phyloP scores from a whole-genome alignment of 192 early-diverging fungal species.

The Globomyces pollinis-pini region DNA sequence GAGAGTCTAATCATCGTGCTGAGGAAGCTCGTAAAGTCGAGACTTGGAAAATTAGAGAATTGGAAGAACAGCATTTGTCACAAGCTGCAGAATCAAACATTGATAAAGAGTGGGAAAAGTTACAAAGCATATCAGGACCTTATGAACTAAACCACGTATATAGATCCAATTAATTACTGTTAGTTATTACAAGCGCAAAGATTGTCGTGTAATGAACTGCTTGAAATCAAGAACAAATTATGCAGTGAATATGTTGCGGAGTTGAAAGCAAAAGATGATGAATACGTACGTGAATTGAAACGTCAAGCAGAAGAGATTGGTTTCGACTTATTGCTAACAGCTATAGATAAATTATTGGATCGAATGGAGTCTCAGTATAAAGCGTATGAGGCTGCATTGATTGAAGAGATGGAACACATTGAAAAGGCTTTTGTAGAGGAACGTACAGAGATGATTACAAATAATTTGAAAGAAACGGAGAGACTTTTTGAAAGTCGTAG shows the following conservation, averaged over 20 bases:
- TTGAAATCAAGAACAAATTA: slow-evolving; percentile 41
- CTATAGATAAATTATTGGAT: slow-evolving; percentile 46
- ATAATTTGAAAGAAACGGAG: slow-evolving; percentile 39
- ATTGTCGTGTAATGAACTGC: slow-evolving; percentile 32
- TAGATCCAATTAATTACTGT: slow-evolving; percentile 26
- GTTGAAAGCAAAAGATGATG: slow-evolving; percentile 50
- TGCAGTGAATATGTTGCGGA: slow-evolving; percentile 44
- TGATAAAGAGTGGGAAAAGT: slow-evolving; percentile 28
- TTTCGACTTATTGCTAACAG: no score
- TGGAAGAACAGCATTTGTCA: slow-evolving; percentile 24
- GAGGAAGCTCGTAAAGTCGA: slow-evolving; percentile 39
- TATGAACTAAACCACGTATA: slow-evolving; percentile 26
- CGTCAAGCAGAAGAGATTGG: slow-evolving; percentile 55
- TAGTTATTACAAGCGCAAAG: slow-evolving; percentile 30
- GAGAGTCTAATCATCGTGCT: slow-evolving; percentile 34
- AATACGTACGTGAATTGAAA: slow-evolving; percentile 55
- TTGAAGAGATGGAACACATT: slow-evolving; percentile 47
- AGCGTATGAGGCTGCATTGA: slow-evolving; percentile 36
- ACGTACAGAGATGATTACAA: slow-evolving; percentile 42
- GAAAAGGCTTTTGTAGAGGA: slow-evolving; percentile 50
- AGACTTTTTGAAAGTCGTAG: slow-evolving; percentile 30
- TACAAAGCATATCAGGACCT: slow-evolving; percentile 19
- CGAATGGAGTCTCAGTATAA: slow-evolving; percentile 48
- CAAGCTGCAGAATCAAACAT: slow-evolving; percentile 25
- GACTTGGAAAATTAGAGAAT: slow-evolving; percentile 28